Base-by-base conservation (phyloP, 805 yeast species). In the Ogataea sp. region DNA sequence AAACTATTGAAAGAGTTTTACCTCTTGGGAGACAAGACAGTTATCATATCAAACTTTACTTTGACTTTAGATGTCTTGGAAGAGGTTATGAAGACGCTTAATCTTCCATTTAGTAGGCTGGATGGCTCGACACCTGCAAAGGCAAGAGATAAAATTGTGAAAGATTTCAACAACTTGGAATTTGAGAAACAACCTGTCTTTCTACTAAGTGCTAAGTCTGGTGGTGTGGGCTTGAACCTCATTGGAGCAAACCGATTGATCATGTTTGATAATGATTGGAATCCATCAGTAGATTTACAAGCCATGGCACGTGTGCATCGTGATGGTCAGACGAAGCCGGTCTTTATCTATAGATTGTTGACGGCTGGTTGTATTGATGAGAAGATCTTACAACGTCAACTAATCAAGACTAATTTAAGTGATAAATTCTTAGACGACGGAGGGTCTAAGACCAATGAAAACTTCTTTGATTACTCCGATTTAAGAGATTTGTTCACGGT, bases 311-410 rank as follows among this genome's bases (percentile, higher is more conserved):
- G 98, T 45, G 80, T 93, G 6, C 96, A 90, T 54, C 68, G 98
- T 50, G 97, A 90, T 57, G 98, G 98, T 0, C 98, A 93, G 56
- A 73, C 61, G 36, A 71, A 62, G 35, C 86, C 86, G 0, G 93
- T 88, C 10, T 81, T 65, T 53, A 79, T 90, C 24, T 93, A 93
- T 54, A 69, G 98, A 47, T 59, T 93, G 10, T 89, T 90, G 41
- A 75, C 94, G 6, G 88, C 97, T 0, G 98, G 98, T 11, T 78
- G 96, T 2, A 93, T 90, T 39, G 98, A 90, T 53, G 98, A 90
- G 53, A 93, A 93, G 60, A 93, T 93, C 26, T 80, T 83, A 43
- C 97, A 93, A 56, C 67, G 98, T 16, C 98, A 93, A 58, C 63
- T 89, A 39, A 80, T 86, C 68, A 93, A 93, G 57, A 75, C 67